These are phyloP conservation scores for Trichosanthes cucumerina DNA, from an alignment of 306 rosid species.

Conservation along the genomic window DNA sequence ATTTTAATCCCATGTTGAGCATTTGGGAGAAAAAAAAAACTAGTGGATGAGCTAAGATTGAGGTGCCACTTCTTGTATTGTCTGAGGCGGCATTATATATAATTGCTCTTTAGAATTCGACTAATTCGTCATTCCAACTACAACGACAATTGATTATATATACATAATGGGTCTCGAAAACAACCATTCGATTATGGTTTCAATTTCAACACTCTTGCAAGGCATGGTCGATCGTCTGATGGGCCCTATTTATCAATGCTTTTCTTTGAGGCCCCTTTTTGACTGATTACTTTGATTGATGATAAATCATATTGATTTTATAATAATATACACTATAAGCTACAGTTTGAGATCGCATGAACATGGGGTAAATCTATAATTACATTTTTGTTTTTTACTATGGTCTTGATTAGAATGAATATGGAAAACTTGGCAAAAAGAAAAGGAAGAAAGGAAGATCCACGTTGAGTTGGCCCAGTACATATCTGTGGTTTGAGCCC, in stretches of 20 bases:
- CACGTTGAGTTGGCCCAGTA: neutral
- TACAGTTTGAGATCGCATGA: neutral
- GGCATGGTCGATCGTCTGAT: neutral
- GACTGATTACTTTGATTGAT: neutral
- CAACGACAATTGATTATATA: neutral
- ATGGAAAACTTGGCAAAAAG: neutral
- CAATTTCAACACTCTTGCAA: neutral
- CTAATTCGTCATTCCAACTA: slow-evolving; percentile 2
- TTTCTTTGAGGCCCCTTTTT: neutral
- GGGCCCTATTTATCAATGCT: neutral
- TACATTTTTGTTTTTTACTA: neutral
- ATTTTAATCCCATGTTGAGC: neutral
- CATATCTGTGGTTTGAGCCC: neutral
- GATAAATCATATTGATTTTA: neutral
- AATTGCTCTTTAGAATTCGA: neutral
- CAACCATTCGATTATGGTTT: neutral
- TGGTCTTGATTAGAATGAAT: neutral
- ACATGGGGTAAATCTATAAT: neutral
- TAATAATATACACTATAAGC: neutral
- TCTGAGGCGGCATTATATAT: neutral
- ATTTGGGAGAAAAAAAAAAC: neutral
- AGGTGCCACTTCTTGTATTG: neutral
- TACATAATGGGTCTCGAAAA: neutral
- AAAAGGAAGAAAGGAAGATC: neutral
- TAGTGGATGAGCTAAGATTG: neutral